Evolutionary conservation across 2,329 filamentous ascomycete species (phyloP).

Genomic region (Penicillium sp.): DNA sequence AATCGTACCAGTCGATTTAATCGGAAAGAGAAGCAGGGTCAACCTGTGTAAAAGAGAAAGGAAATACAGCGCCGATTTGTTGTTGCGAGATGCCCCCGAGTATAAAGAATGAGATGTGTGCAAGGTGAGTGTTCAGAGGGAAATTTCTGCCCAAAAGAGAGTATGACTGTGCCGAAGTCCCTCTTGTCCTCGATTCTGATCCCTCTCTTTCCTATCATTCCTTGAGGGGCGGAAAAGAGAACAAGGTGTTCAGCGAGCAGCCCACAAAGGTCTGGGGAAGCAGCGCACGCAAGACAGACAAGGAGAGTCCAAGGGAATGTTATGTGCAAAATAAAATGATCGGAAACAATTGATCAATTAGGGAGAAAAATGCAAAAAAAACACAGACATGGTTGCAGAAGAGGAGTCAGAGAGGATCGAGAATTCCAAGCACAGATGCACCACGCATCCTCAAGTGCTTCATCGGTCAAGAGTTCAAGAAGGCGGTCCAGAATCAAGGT

Average conservation of each 20-base stretch:
- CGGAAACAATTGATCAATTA: not conserved
- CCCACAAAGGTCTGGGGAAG: not conserved
- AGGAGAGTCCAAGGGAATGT: constrained; percentile 10
- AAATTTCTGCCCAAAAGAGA: not conserved
- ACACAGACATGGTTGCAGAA: not conserved
- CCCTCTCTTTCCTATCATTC: constrained; percentile 2
- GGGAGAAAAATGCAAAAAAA: constrained; percentile 2
- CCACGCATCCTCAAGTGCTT: not conserved
- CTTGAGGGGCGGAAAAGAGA: not conserved
- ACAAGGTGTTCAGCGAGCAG: not conserved
- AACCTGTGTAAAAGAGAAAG: constrained; percentile 31
- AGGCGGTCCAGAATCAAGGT: constrained; percentile 2
- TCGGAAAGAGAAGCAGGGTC: constrained; percentile 31
- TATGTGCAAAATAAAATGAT: not conserved
- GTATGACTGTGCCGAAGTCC: not conserved
- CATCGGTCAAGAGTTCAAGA: constrained; percentile 1
- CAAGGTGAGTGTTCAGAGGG: not conserved
- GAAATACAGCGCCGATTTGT: not conserved
- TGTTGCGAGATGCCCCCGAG: not conserved
- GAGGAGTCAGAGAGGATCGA: not conserved
- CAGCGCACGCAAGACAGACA: not conserved
- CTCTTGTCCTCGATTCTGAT: constrained; percentile 2
- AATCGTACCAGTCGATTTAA: constrained; percentile 17
- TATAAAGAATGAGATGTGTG: constrained; percentile 4
- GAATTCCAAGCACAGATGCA: not conserved